These are phyloP conservation scores for Cladosporium sp. DNA, from an alignment of 2,329 filamentous ascomycete genomes.

Conservation along the genomic window DNA sequence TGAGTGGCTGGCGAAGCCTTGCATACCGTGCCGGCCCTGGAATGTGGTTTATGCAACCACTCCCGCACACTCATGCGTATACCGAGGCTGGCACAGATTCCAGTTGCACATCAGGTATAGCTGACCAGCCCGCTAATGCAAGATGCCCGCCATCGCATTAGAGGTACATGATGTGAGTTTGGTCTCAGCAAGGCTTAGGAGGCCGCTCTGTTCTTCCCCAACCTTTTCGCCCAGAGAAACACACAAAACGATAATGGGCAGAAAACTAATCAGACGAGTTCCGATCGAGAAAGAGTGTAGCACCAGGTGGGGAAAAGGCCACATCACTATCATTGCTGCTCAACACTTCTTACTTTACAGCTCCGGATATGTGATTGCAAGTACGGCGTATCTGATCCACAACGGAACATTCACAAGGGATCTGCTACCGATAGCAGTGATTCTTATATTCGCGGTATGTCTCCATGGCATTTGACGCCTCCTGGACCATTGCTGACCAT, in stretches of 20 bases:
- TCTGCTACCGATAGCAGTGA: conserved; percentile 22
- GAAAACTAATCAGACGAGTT: conserved; percentile 6
- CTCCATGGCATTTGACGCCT: too few species aligned
- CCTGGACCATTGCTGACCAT: not conserved
- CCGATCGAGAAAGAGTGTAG: conserved; percentile 13
- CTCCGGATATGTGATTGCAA: conserved; percentile 29
- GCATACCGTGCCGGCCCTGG: conserved; percentile 6
- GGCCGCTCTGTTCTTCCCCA: not conserved
- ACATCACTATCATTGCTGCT: conserved; percentile 24
- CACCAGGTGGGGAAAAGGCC: conserved; percentile 11
- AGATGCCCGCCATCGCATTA: not conserved
- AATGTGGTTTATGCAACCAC: conserved; percentile 27
- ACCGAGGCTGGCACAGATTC: conserved; percentile 22
- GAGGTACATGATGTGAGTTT: not conserved
- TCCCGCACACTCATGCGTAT: conserved; percentile 18
- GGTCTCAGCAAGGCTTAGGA: not conserved
- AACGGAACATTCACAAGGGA: conserved; percentile 24
- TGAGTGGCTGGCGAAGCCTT: conserved; percentile 3
- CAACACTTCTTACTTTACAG: conserved; percentile 31
- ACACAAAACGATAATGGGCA: conserved; percentile 5
- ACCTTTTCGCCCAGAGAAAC: not conserved
- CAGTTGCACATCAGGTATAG: not conserved
- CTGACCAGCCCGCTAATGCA: not conserved
- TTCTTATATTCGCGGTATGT: conserved; percentile 12
- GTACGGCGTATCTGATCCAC: conserved; percentile 27